Evolutionary conservation across 2,329 filamentous ascomycete genomes (phyloP).

Genomic region (Xylariaceae sp.): DNA sequence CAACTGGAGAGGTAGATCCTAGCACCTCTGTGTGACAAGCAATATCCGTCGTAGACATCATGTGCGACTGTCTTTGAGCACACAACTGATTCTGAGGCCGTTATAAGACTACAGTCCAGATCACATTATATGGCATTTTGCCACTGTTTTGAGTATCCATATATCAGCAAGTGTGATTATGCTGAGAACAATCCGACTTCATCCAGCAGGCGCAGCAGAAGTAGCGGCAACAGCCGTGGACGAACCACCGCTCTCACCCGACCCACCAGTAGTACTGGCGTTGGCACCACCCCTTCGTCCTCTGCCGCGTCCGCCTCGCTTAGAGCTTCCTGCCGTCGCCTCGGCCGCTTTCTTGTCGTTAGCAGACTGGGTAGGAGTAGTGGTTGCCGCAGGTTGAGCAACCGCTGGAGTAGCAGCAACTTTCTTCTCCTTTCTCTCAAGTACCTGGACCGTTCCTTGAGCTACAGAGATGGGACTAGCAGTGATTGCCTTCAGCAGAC

Average conservation of each 20-base stretch:
- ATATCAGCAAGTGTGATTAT: no score
- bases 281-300: slow-evolving; percentile 26
- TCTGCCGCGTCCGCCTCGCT: slow-evolving; percentile 29
- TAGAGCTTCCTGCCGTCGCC: slow-evolving; percentile 25
- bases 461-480: slow-evolving; percentile 79
- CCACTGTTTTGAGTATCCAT: not conserved
- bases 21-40: no score
- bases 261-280: slow-evolving; percentile 4
- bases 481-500: slow-evolving; percentile 72
- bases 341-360: slow-evolving; percentile 22
- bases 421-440: slow-evolving; percentile 69
- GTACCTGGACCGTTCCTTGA: slow-evolving; percentile 79
- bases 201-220: slow-evolving; percentile 12
- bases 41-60: no score
- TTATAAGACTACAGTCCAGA: no score
- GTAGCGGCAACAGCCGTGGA: slow-evolving; percentile 7
- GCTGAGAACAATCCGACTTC: slow-evolving; percentile 3
- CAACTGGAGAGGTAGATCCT: no score
- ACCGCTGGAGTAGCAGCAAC: slow-evolving; percentile 11
- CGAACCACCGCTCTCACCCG: slow-evolving; percentile 8
- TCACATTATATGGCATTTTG: no score
- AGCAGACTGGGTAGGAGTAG: slow-evolving; percentile 16
- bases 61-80: no score
- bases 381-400: slow-evolving; percentile 5
- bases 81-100: no score